phyloP scores from a whole-genome alignment of 148 eudicot genomes.

The Hydrangea macrophylla region DNA sequence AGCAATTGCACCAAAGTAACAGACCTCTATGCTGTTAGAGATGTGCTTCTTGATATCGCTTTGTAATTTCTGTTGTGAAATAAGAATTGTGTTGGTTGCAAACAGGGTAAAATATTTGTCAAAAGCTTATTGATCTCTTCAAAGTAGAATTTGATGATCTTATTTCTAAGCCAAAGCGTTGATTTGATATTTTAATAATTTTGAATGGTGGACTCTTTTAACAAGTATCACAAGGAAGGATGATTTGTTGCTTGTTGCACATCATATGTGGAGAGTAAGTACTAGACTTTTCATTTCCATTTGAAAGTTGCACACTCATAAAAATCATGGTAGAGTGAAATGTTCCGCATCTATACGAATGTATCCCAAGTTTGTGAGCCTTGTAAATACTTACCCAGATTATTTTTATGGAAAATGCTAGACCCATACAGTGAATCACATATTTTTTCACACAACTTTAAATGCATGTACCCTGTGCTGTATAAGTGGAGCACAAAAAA shows the following conservation, averaged over 20 bases:
- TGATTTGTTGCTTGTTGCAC: not conserved
- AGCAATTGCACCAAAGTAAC: slow-evolving; percentile 39
- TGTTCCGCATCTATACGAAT: no score
- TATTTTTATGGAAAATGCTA: no score
- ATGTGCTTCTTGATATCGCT: slow-evolving; percentile 69
- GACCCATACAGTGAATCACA: no score
- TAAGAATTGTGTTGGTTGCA: not conserved
- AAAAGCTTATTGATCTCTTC: not conserved
- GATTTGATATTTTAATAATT: not conserved
- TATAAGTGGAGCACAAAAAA: no score
- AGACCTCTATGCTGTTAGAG: slow-evolving; percentile 51
- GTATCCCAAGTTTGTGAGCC: no score
- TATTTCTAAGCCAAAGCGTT: not conserved
- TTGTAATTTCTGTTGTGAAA: slow-evolving; percentile 22
- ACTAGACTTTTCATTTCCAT: not conserved
- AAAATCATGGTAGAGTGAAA: no score
- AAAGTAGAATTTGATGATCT: not conserved
- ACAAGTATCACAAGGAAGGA: not conserved
- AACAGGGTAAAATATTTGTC: not conserved
- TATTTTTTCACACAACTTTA: no score
- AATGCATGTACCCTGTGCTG: no score
- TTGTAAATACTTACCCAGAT: no score
- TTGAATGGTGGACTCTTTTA: slow-evolving; percentile 2
- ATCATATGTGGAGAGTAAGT: slow-evolving; percentile 4
- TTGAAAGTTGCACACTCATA: no score